phyloP scores from a whole-genome alignment of 768 basidiomycete genomes.

The Hortiboletus flavorubellus region DNA sequence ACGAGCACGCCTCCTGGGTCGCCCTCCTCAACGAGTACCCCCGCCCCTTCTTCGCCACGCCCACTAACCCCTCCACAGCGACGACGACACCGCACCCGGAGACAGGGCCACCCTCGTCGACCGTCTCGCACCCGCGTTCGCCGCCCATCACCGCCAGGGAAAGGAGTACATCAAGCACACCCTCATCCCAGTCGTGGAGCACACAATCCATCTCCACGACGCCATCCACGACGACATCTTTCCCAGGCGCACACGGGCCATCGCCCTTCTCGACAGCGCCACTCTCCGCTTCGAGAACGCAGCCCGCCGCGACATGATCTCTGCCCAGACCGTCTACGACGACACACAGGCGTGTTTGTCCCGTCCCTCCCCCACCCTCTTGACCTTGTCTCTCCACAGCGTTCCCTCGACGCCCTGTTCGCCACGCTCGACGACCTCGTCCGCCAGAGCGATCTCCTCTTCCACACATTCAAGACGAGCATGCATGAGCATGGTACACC shows the following conservation, averaged over 20 bases:
- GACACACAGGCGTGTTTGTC: conserved; percentile 42
- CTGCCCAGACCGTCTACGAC: conserved; percentile 37
- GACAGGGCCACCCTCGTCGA: conserved; percentile 47
- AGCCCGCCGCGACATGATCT: conserved; percentile 42
- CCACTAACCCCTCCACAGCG: conserved; percentile 26
- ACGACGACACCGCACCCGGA: conserved; percentile 37
- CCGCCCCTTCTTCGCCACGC: background rate
- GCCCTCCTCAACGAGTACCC: conserved; percentile 30
- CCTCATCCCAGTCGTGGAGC: conserved; percentile 34
- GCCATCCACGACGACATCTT: conserved; percentile 34
- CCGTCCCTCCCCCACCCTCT: background rate
- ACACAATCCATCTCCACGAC: conserved; percentile 36
- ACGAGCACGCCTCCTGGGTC: conserved; percentile 27
- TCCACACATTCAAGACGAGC: conserved; percentile 43
- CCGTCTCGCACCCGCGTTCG: conserved; percentile 40
- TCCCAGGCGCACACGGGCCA: conserved; percentile 34
- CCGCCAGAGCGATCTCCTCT: conserved; percentile 46
- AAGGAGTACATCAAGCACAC: conserved; percentile 33
- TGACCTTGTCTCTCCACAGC: conserved; percentile 34
- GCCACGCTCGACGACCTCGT: conserved; percentile 48
- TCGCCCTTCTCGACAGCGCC: conserved; percentile 52
- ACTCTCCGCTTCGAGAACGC: conserved; percentile 51
- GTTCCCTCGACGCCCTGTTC: conserved; percentile 39
- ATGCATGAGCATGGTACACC: conserved; percentile 48
- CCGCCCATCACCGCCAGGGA: conserved; percentile 26